A percentile compares a stretch with the other conserved stretches of the same genome.
phyloP scores from a whole-genome alignment of 2,329 filamentous ascomycete genomes.

The Pseudogymnoascus sp. region DNA sequence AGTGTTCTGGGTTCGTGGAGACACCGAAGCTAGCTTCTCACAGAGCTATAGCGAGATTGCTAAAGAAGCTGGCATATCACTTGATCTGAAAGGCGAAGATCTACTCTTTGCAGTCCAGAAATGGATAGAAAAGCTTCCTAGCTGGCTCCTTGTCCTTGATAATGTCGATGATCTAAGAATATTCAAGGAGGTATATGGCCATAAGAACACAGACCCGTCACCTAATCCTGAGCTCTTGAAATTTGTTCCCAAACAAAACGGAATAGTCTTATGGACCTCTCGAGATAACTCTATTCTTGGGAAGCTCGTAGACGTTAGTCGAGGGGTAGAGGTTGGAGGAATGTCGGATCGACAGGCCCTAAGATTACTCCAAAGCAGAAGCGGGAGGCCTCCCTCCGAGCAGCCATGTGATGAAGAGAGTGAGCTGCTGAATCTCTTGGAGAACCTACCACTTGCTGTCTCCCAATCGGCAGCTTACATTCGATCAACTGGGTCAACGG shows the following conservation, averaged over 20 bases:
- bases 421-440: constrained; percentile 22
- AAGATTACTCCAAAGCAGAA: constrained; percentile 14
- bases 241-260: constrained; percentile 25
- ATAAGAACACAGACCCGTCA: not conserved
- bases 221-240: constrained; percentile 12
- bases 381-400: not conserved
- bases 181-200: constrained; percentile 15
- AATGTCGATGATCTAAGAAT: constrained; percentile 29
- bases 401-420: constrained; percentile 9
- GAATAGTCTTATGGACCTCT: constrained; percentile 31
- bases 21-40: constrained; percentile 28
- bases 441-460: constrained; percentile 29
- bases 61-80: constrained; percentile 19
- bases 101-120: constrained; percentile 20
- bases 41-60: constrained; percentile 30
- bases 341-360: constrained; percentile 22
- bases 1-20: constrained; percentile 34
- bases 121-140: constrained; percentile 17
- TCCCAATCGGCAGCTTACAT: constrained; percentile 30
- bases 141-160: constrained; percentile 31
- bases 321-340: constrained; percentile 20
- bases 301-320: constrained; percentile 21
- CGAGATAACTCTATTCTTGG: constrained; percentile 25
- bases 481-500: constrained; percentile 21
- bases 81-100: constrained; percentile 18